Percentiles rank a stretch among this genome's conserved stretches.
phyloP scores from a whole-genome alignment of 768 basidiomycete genomes.

The Suillus subalutaceus region DNA sequence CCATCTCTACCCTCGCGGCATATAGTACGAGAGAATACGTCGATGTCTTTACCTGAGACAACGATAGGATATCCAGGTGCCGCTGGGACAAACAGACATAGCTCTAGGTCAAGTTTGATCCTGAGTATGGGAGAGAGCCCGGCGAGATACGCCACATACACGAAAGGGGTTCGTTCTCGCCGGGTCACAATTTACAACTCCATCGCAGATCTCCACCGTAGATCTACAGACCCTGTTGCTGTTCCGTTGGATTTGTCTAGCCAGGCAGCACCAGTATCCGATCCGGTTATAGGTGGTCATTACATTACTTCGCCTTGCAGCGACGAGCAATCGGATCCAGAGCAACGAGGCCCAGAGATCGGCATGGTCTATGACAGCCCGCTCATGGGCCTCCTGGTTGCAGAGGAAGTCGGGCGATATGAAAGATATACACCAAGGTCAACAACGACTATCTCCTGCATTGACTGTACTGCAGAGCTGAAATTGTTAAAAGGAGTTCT shows the following conservation, averaged over 20 bases:
- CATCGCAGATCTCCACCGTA: background rate
- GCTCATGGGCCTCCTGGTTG: constrained; percentile 27
- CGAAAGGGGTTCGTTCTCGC: background rate
- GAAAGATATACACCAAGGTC: constrained; percentile 6
- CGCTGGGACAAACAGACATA: too few species aligned
- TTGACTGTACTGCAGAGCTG: background rate
- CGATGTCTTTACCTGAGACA: background rate
- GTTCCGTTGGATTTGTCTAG: background rate
- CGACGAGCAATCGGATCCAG: constrained; percentile 8
- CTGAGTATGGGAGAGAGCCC: background rate
- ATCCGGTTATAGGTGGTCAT: background rate
- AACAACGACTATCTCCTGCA: background rate
- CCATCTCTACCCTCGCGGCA: background rate
- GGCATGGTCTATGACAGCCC: background rate
- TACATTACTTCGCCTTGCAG: background rate
- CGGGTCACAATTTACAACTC: background rate
- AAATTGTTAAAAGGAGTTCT: background rate
- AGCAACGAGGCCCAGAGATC: constrained; percentile 8
- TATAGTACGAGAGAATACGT: background rate
- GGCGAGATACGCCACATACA: background rate
- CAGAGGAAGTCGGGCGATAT: constrained; percentile 17
- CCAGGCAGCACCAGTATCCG: background rate
- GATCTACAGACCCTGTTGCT: background rate
- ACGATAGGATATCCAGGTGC: background rate
- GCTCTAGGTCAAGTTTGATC: background rate